These are phyloP conservation scores for Russula sp. DNA, from an alignment of 768 basidiomycete genomes.

Conservation along the genomic window DNA sequence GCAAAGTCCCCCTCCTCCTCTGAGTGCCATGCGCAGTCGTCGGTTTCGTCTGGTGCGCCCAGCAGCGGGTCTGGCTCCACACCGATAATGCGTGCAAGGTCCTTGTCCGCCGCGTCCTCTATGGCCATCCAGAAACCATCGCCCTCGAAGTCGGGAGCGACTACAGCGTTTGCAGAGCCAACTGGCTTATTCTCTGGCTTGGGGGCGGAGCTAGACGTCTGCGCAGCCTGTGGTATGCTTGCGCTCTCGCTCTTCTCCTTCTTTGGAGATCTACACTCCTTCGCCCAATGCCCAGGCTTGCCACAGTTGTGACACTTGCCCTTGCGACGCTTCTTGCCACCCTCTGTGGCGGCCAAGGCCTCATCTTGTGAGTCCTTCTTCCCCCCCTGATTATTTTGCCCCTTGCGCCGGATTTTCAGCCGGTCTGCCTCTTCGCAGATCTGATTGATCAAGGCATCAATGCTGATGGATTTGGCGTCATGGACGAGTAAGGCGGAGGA, in stretches of 20 bases:
- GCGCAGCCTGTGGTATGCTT: too few relatives aligned
- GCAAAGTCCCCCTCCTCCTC: too few relatives aligned
- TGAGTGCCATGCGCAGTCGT: too few relatives aligned
- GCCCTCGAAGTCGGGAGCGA: not conserved
- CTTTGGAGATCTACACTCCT: not conserved
- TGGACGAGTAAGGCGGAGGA: not conserved
- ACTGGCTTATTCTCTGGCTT: not conserved
- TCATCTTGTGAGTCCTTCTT: not conserved
- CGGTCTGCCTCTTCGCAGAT: not conserved
- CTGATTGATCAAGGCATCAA: not conserved
- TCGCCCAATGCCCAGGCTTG: not conserved
- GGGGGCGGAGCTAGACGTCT: too few relatives aligned
- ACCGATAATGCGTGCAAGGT: too few relatives aligned
- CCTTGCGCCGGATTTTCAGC: not conserved
- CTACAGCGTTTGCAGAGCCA: not conserved
- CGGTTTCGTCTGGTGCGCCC: too few relatives aligned
- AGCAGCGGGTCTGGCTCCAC: too few relatives aligned
- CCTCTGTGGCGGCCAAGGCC: not conserved
- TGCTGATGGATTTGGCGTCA: not conserved
- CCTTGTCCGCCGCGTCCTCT: not conserved
- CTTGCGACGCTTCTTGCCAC: slow-evolving; percentile 9
- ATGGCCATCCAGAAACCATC: not conserved
- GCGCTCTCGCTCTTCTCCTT: not conserved
- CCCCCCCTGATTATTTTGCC: not conserved
- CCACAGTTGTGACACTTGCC: slow-evolving; percentile 1